Evolutionary conservation across 306 rosid species (phyloP), one percentile per base, ranked within the genome.

Genomic region (Begonia loranthoides): DNA sequence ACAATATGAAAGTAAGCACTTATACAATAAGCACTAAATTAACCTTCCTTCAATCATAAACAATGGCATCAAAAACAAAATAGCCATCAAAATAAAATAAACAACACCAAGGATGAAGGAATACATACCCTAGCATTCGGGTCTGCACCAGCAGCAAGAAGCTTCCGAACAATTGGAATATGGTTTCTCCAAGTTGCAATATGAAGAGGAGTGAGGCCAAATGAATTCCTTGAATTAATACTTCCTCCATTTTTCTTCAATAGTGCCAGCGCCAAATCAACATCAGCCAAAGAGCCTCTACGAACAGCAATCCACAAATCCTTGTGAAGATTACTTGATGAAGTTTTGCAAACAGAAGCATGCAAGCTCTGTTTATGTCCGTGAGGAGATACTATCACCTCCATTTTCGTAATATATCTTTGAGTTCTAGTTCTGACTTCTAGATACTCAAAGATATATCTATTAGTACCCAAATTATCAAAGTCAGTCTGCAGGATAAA

Each of bases 111-210:
- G 43, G 12, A 36, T 8, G 6, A 56, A 28, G 36, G 36, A 28
- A 2, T 28, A 28, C 93, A 58, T 70, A 89, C 97, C 76, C 94
- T 82, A 24, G 90, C 81, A 78, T 90, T 90, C 24, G 95, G 90
- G 46, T 90, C 95, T 19, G 97, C 90, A 58, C 95, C 97, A 63
- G 95, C 92, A 1, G 76, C 83, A 51, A 90, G 83, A 72, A 90
- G 97, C 78, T 85, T 79, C 55, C 69, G 72, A 45, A 82, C 81
- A 50, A 82, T 85, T 61, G 97, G 97, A 65, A 90, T 58, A 68
- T 90, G 94, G 56, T 85, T 90, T 70, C 95, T 79, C 95, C 97
- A 78, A 52, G 83, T 79, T 41, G 97, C 97, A 70, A 90, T 73
- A 61, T 90, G 97, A 66, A 90, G 94, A 62, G 87, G 88, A 54